Conservation (phyloP, 2,329 filamentous ascomycete species). For the Dothideomycetes sp. region DNA sequence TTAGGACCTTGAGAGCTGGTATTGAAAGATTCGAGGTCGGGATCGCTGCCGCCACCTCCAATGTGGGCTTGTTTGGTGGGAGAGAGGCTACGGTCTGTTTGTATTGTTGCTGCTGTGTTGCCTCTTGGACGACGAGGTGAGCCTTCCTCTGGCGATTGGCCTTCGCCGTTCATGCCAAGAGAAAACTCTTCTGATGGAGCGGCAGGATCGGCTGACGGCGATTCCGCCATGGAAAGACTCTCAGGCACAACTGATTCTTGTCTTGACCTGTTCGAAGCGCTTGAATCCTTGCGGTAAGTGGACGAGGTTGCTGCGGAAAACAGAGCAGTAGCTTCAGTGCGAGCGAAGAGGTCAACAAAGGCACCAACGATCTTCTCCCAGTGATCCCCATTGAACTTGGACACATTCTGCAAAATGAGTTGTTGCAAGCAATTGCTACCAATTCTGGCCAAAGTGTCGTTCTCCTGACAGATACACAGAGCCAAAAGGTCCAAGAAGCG, state of each 20-base stretch:
- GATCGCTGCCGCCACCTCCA: constrained; percentile 22
- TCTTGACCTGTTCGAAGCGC: constrained; percentile 9
- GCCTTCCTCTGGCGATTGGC: neutral
- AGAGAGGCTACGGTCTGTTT: constrained; percentile 7
- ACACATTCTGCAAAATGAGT: constrained; percentile 90
- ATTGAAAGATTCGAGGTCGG: constrained; percentile 75
- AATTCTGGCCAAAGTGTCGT: constrained; percentile 95
- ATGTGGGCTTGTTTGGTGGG: constrained; percentile 8
- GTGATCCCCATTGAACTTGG: constrained; percentile 76
- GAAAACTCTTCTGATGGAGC: constrained; percentile 32
- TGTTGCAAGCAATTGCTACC: constrained; percentile 97
- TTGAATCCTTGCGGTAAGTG: constrained; percentile 24
- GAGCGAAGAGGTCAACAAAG: constrained; percentile 90
- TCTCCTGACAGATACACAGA: constrained; percentile 96
- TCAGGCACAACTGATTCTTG: constrained; percentile 37
- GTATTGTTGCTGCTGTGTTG: constrained; percentile 6
- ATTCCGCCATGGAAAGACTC: constrained; percentile 30
- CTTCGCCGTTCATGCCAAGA: constrained; percentile 33
- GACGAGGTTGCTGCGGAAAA: constrained; percentile 68
- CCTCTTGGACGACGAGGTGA: constrained; percentile 5
- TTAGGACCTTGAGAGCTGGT: constrained; percentile 78
- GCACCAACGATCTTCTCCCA: constrained; percentile 93
- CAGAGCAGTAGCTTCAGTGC: constrained; percentile 87
- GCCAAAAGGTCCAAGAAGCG: constrained; percentile 91
- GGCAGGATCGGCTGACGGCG: constrained; percentile 24